Evolutionary conservation across 139 green algal genomes (phyloP).

Genomic region (Coelastrella sp.): DNA sequence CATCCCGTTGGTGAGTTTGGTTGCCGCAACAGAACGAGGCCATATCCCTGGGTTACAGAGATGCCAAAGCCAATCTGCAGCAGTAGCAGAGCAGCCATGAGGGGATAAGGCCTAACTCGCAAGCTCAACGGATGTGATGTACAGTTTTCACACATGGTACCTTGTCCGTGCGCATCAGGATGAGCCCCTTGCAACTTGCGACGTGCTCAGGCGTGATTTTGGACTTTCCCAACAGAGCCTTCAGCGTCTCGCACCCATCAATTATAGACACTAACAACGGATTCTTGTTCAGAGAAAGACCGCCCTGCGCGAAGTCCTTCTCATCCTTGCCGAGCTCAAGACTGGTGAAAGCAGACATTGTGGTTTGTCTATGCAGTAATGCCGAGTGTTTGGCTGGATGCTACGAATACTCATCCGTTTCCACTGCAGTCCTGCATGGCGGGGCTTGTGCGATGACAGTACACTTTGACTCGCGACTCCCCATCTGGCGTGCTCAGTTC

Average conservation of each 20-base stretch:
- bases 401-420: no score
- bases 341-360: conserved; percentile 7
- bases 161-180: conserved; percentile 68
- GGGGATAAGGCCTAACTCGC: not conserved
- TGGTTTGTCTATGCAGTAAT: no score
- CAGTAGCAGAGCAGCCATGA: not conserved
- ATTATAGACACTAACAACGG: conserved; percentile 65
- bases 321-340: conserved; percentile 39
- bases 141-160: not conserved
- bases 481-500: no score
- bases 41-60: conserved; percentile 69
- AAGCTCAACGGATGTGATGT: not conserved
- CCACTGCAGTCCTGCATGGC: no score
- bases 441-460: not conserved
- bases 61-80: conserved; percentile 70
- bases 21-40: conserved; percentile 54
- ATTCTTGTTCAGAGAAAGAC: conserved; percentile 55
- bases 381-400: no score
- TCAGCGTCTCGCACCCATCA: conserved; percentile 63
- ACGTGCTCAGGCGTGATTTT: conserved; percentile 51
- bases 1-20: conserved; percentile 54
- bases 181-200: conserved; percentile 50
- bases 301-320: not conserved
- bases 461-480: not conserved
- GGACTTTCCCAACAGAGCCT: conserved; percentile 48